Percentiles rank a stretch among this genome's conserved stretches.
Conservation (phyloP, 371 early-diverging fungal genomes). For the Parasitella parasitica region DNA sequence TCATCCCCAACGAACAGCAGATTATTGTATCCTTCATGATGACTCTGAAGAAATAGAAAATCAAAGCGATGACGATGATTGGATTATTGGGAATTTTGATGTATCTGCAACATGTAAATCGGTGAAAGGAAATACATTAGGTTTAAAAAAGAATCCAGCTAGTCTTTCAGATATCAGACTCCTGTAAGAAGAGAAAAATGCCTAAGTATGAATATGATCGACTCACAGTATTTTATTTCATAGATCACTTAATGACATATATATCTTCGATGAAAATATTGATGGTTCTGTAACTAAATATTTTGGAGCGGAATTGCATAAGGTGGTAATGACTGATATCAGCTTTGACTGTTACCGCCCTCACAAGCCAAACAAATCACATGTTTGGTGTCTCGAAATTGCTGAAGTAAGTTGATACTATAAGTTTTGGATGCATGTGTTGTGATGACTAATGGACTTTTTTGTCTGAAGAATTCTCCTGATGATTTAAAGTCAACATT, state of each 20-base stretch:
- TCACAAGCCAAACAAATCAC: slow-evolving; percentile 16
- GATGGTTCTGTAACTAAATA: slow-evolving; percentile 14
- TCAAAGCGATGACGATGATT: slow-evolving; percentile 9
- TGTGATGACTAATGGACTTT: slow-evolving; percentile 18
- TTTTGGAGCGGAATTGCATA: slow-evolving; percentile 15
- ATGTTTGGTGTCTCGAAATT: slow-evolving; percentile 17
- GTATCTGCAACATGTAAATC: slow-evolving; percentile 16
- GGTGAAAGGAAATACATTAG: slow-evolving; percentile 12
- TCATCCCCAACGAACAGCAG: slow-evolving; percentile 12
- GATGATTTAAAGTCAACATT: slow-evolving; percentile 3
- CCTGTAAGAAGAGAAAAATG: slow-evolving; percentile 18
- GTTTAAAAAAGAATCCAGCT: slow-evolving; percentile 15
- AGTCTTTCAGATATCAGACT: slow-evolving; percentile 17
- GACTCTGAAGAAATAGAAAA: slow-evolving; percentile 1
- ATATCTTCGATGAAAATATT: slow-evolving; percentile 19
- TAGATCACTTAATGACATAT: slow-evolving; percentile 17
- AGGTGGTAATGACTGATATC: slow-evolving; percentile 12
- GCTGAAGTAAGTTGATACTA: slow-evolving; percentile 18
- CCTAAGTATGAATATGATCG: slow-evolving; percentile 15
- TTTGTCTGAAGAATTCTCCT: slow-evolving; percentile 5
- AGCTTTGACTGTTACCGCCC: slow-evolving; percentile 12
- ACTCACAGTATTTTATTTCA: slow-evolving; percentile 17
- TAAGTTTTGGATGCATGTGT: slow-evolving; percentile 13
- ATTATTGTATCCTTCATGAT: slow-evolving; percentile 12
- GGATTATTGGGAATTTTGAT: slow-evolving; percentile 13